Evolutionary conservation across 352 stramenopile genomes (phyloP).

Genomic region (Globisporangium mamillatum): DNA sequence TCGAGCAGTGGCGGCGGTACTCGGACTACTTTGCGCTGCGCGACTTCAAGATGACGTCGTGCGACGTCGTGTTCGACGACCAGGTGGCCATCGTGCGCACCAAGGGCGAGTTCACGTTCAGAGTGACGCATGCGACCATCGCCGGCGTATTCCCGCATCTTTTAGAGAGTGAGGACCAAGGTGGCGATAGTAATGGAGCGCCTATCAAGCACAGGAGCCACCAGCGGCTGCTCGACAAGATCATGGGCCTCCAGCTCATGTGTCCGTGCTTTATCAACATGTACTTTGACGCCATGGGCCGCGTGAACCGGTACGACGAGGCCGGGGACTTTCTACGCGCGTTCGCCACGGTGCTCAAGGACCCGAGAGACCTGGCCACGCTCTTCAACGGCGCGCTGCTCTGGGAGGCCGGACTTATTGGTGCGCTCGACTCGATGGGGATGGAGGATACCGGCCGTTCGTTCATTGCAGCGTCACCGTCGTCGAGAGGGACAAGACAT

Average conservation of each 20-base stretch:
- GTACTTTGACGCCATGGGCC: slow-evolving; percentile 22
- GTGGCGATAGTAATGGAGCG: neutral
- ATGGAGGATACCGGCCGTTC: neutral
- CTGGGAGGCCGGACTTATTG: slow-evolving; percentile 5
- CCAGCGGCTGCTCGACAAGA: slow-evolving; percentile 12
- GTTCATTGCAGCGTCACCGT: neutral
- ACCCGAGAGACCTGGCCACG: neutral
- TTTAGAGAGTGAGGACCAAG: neutral
- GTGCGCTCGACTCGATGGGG: neutral
- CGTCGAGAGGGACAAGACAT: neutral
- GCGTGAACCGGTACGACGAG: slow-evolving; percentile 22
- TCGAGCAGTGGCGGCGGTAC: slow-evolving; percentile 12
- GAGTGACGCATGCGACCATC: slow-evolving; percentile 3
- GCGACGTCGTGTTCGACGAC: slow-evolving; percentile 3
- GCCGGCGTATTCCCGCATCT: slow-evolving; percentile 8
- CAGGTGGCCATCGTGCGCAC: slow-evolving; percentile 2
- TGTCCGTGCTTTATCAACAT: slow-evolving; percentile 21
- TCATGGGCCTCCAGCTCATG: slow-evolving; percentile 21
- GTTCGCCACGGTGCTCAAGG: neutral
- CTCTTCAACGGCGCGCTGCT: slow-evolving; percentile 2
- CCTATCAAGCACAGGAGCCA: neutral
- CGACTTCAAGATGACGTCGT: slow-evolving; percentile 7
- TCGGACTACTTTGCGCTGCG: slow-evolving; percentile 3
- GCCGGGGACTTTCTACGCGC: slow-evolving; percentile 19
- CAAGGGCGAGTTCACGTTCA: slow-evolving; percentile 5